These are phyloP conservation scores for Trichocladium uniseriatum DNA, from an alignment of 495 filamentous ascomycete genomes.

Conservation along the genomic window DNA sequence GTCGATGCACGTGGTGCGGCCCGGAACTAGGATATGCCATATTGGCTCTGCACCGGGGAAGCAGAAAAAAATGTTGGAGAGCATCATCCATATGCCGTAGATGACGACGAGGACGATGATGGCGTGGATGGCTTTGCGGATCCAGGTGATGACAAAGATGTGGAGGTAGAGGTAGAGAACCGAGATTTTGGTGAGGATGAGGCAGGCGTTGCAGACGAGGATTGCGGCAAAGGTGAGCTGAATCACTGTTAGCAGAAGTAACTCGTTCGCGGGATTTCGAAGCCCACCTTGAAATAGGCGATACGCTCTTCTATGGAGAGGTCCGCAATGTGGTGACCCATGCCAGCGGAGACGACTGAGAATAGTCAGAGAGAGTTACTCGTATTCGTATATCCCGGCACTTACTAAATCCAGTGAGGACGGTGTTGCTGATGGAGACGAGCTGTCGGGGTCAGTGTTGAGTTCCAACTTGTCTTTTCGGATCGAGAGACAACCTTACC, in stretches of 20 bases:
- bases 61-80: conserved; percentile 10
- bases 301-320: background rate
- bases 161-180: conserved; percentile 21
- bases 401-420: background rate
- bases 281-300: background rate
- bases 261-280: no score
- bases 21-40: conserved; percentile 6
- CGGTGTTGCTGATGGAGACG: background rate
- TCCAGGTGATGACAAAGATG: conserved; percentile 13
- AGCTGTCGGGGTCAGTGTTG: background rate
- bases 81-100: conserved; percentile 8
- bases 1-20: conserved; percentile 2
- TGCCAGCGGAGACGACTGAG: background rate
- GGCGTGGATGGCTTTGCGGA: conserved; percentile 6
- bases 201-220: conserved; percentile 8
- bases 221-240: background rate
- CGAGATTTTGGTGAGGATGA: conserved; percentile 23
- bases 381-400: no score
- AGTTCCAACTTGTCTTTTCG: background rate
- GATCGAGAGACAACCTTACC: background rate
- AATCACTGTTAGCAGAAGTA: background rate
- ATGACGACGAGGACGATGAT: conserved; percentile 8
- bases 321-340: background rate
- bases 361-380: no score
- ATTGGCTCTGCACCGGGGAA: conserved; percentile 6